Base-by-base conservation (phyloP, 176 grass and related monocot genomes). In the Raddia distichophylla region DNA sequence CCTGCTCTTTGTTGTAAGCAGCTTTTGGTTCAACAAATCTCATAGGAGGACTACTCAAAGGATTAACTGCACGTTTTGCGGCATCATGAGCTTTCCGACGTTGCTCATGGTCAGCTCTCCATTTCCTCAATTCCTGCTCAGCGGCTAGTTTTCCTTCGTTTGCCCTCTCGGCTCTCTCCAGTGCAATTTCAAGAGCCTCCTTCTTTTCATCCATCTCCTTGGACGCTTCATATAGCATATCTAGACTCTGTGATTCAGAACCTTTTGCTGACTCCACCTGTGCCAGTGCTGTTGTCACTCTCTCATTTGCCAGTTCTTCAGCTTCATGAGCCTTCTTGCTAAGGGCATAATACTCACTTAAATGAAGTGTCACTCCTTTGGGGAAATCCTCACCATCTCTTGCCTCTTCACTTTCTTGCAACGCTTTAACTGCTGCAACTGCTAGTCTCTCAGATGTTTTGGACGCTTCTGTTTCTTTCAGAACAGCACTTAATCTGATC, bases 121-220 rank as follows among this genome's bases (percentile, higher is more conserved):
- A 98, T 87, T 98, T 98, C 88, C 95, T 92, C 84, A 98, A 49
- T 53, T 91, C 88, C 74, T 94, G 92, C 74, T 98, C 95, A 0
- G 74, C 90, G 14, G 84, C 90, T 32, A 98, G 61, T 76, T 98
- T 98, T 53, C 92, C 95, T 75, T 93, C 75, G 62, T 93, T 91
- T 53, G 95, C 92, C 60, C 60, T 89, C 78, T 89, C 86, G 8
- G 86, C 83, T 67, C 82, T 91, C 73, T 93, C 90, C 52, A 89
- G 47, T 10, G 92, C 90, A 54, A 50, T 60, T 71, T 55, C 85
- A 74, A 94, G 84, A 72, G 78, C 82, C 71, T 83, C 84, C 83
- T 89, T 93, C 83, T 87, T 91, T 64, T 77, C 85, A 62, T 84
- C 79, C 86, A 95, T 89, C 78, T 93, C 84, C 35, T 89, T 87